Conservation (phyloP, 176 grass and related monocot genomes). For the maize (Zea mays) region Zm-B73-REFERENCE-NAM-5.0 NC_050099.1:163531501-163532000, state of each 20-base stretch:
- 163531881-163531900: slow-evolving; percentile 71
- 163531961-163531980: slow-evolving; percentile 86
- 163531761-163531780: slow-evolving; percentile 67
- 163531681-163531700: slow-evolving; percentile 65
- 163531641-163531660: slow-evolving; percentile 56
- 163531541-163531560: slow-evolving; percentile 60
- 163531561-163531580: slow-evolving; percentile 43
- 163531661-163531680: slow-evolving; percentile 69
- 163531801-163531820: slow-evolving; percentile 67
- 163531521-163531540: slow-evolving; percentile 62
- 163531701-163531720: slow-evolving; percentile 83
- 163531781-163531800: slow-evolving; percentile 72
- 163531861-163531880: slow-evolving; percentile 78
- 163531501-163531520: slow-evolving; percentile 72
- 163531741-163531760: slow-evolving; percentile 73
- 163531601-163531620: slow-evolving; percentile 60
- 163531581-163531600: slow-evolving; percentile 49
- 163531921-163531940: slow-evolving; percentile 57
- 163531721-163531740: slow-evolving; percentile 74
- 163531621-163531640: slow-evolving; percentile 72
- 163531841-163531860: slow-evolving; percentile 60
- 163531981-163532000: slow-evolving; percentile 79
- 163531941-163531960: slow-evolving; percentile 91
- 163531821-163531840: slow-evolving; percentile 55
- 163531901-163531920: slow-evolving; percentile 21